A percentile compares a stretch with the other conserved stretches of the same genome.
Conservation (phyloP, 1,284 basidiomycete genomes). For the Sporisorium reilianum region DNA sequence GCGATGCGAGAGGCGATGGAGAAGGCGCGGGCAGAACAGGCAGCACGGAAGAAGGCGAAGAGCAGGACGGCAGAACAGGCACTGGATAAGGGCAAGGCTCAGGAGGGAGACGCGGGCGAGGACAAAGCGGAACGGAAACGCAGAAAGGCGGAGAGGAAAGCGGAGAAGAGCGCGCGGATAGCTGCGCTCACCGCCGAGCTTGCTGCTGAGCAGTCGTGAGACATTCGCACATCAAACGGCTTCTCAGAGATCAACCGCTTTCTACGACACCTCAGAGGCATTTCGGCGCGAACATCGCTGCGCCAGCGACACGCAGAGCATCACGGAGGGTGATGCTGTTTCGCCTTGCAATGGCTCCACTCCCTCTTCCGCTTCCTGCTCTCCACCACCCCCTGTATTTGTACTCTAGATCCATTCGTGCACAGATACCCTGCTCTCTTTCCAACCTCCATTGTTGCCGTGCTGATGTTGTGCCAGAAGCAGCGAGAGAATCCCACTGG, state of each 20-base stretch:
- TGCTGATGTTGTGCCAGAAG: background rate
- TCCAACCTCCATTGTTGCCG: background rate
- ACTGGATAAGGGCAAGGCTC: constrained; percentile 1
- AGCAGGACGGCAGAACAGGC: constrained; percentile 14
- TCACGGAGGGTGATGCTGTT: background rate
- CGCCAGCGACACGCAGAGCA: background rate
- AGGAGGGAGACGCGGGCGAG: background rate
- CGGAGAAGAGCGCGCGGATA: constrained; percentile 19
- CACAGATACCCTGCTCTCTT: constrained; percentile 3
- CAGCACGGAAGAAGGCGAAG: constrained; percentile 24
- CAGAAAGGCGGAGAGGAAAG: constrained; percentile 33
- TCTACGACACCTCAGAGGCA: background rate
- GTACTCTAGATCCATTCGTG: background rate
- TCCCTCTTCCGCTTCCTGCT: background rate
- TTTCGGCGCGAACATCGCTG: background rate
- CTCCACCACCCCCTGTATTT: constrained; percentile 4
- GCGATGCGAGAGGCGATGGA: constrained; percentile 53
- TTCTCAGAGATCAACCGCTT: too few species aligned
- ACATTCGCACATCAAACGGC: background rate
- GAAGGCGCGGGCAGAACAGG: constrained; percentile 14
- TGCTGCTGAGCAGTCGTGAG: constrained; percentile 21
- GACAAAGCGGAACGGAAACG: constrained; percentile 19
- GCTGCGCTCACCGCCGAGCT: constrained; percentile 34
- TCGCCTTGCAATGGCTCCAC: too few species aligned
- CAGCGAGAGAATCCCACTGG: too few species aligned